Evolutionary conservation across 306 rosid genomes (phyloP).

Genomic region (Dicorynia guianensis): DNA sequence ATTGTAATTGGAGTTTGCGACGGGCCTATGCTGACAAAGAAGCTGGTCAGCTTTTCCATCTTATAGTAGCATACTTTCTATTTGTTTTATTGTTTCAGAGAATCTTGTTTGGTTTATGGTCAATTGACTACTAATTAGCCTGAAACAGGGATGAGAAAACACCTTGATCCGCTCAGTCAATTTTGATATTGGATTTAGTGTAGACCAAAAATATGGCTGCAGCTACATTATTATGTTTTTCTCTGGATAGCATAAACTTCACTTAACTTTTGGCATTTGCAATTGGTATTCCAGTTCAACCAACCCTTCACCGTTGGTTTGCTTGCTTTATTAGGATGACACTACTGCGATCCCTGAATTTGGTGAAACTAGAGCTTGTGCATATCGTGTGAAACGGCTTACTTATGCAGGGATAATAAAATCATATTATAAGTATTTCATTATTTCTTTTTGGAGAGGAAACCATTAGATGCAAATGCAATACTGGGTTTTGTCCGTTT

Average conservation of each 20-base stretch:
- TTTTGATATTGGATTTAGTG: neutral
- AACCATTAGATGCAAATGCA: neutral
- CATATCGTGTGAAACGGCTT: too few relatives aligned
- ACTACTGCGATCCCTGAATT: neutral
- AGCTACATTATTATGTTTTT: constrained; percentile 23
- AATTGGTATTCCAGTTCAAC: neutral
- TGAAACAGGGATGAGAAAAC: neutral
- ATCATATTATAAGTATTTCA: too few relatives aligned
- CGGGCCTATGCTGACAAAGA: constrained; percentile 86
- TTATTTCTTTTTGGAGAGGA: neutral
- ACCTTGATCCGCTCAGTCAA: neutral
- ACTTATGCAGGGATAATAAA: too few relatives aligned
- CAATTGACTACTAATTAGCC: constrained; percentile 1
- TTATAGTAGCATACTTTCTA: neutral
- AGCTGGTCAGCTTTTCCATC: constrained; percentile 55
- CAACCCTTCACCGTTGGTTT: neutral
- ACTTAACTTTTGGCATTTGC: neutral
- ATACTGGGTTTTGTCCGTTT: neutral
- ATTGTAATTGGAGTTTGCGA: constrained; percentile 85
- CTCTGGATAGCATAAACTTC: constrained; percentile 10
- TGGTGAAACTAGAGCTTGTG: neutral
- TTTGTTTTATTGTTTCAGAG: neutral
- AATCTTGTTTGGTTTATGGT: neutral
- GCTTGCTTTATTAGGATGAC: constrained; percentile 4
- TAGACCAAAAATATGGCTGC: neutral